Evolutionary conservation across 164 flowering plant genomes (phyloP).

Genomic region (Taxillus chinensis): DNA sequence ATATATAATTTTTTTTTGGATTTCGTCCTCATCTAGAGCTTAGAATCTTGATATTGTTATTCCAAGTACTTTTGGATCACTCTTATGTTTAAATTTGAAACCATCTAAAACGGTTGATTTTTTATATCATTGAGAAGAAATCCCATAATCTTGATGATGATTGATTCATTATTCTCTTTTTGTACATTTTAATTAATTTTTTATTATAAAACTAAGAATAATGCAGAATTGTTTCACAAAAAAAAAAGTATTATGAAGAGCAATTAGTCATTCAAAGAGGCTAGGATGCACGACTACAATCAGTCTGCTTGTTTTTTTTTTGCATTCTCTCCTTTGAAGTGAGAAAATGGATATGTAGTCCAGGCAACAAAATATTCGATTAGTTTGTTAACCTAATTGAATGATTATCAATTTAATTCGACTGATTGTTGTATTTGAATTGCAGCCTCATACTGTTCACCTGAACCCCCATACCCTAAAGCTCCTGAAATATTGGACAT

Average conservation of each 20-base stretch:
- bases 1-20: not conserved
- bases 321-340: too few relatives aligned
- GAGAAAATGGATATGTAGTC: not conserved
- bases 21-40: not conserved
- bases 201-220: too few relatives aligned
- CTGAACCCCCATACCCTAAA: constrained; percentile 57
- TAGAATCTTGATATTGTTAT: not conserved
- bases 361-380: not conserved
- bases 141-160: too few relatives aligned
- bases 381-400: not conserved
- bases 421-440: constrained; percentile 11
- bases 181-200: too few relatives aligned
- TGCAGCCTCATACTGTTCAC: constrained; percentile 73
- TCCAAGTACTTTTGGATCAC: not conserved
- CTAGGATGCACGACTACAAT: too few relatives aligned
- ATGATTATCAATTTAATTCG: not conserved
- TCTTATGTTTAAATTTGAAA: not conserved
- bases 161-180: too few relatives aligned
- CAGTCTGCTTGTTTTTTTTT: too few relatives aligned
- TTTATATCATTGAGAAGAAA: too few relatives aligned
- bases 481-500: constrained; percentile 86
- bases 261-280: not conserved
- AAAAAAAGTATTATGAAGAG: not conserved
- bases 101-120: too few relatives aligned
- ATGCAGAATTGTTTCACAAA: too few relatives aligned